Percentiles rank a stretch among this genome's conserved stretches.
Conservation (phyloP, 2,329 filamentous ascomycete species). For the Diaporthe vaccinii region DNA sequence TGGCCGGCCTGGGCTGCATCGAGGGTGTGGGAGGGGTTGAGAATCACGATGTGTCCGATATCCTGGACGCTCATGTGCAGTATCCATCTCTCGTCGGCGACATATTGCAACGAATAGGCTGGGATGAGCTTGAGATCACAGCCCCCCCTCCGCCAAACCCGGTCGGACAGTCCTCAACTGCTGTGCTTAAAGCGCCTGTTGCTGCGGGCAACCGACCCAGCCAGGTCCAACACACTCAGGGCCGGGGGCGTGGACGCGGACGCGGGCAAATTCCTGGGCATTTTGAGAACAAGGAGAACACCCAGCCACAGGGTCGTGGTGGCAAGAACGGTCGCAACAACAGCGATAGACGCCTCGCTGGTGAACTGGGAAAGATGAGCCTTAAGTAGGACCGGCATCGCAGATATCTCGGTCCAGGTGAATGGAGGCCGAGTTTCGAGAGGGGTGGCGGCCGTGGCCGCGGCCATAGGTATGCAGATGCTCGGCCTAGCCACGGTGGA, state of each 20-base stretch:
- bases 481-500: neutral
- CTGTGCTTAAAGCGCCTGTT: slow-evolving; percentile 14
- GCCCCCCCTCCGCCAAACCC: slow-evolving; percentile 9
- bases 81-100: slow-evolving; percentile 77
- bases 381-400: slow-evolving; percentile 41
- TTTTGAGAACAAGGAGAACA: slow-evolving; percentile 38
- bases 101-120: slow-evolving; percentile 76
- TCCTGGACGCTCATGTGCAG: slow-evolving; percentile 77
- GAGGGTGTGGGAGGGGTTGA: slow-evolving; percentile 75
- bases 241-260: slow-evolving; percentile 17
- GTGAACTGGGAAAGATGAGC: slow-evolving; percentile 39
- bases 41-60: slow-evolving; percentile 75
- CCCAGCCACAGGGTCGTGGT: slow-evolving; percentile 37
- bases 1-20: slow-evolving; percentile 86
- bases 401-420: slow-evolving; percentile 24
- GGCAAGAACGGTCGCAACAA: slow-evolving; percentile 32
- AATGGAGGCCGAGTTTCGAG: neutral
- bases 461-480: neutral
- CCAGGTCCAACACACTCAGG: slow-evolving; percentile 6
- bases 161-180: neutral
- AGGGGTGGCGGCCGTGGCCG: neutral
- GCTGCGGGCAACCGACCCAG: neutral
- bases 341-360: slow-evolving; percentile 36
- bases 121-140: slow-evolving; percentile 70
- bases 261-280: neutral